Evolutionary conservation across 2,329 filamentous ascomycete genomes (phyloP), one percentile per base, ranked within the genome.

Genomic region (Eutypella sp.): DNA sequence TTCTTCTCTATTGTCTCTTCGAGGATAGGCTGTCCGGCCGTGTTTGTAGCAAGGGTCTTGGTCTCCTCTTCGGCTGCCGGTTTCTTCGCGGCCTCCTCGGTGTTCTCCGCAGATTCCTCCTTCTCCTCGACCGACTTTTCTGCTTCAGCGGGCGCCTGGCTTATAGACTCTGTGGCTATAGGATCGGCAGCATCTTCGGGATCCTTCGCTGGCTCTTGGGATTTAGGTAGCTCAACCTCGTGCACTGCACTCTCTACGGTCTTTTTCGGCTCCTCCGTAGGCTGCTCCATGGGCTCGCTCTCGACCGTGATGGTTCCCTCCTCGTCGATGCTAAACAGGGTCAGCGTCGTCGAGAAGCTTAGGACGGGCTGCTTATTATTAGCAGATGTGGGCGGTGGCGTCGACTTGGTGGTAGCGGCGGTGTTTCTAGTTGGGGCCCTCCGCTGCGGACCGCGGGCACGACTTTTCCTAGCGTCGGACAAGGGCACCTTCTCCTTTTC

Each of bases 371-470:
- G n/a, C n/a, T n/a, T n/a, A n/a, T 59, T 52, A 45, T 59, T 57
- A 40, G 64, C 63, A 27, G 60, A 55, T 7, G 60, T 56, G 5
- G 64, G 53, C 56, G 59, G 40, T 60, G 60, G 47, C 24, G 56
- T 42, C 39, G 59, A 55, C 52, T 59, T 49, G 49, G 7, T 54
- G 49, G 60, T 29, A 57, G 64, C 25, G 63, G 71, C 2, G 66
- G 68, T 51, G 20, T 68, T 70, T 67, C 70, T 77, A 10, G 76
- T 72, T 24, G 82, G 79, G 20, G 86, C 81, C 61, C 90, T 79
- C 54, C 90, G 80, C 55, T 89, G 84, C 15, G 93, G 93, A 10
- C 93, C 93, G 53, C 89, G 84, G 19, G 93, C 93, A 54, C 93
- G 80, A 20, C 90, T 83, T 71, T 97, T 97, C 54, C 93, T 81